phyloP scores from a whole-genome alignment of 1,284 basidiomycete species.

The Sutorius eximius region DNA sequence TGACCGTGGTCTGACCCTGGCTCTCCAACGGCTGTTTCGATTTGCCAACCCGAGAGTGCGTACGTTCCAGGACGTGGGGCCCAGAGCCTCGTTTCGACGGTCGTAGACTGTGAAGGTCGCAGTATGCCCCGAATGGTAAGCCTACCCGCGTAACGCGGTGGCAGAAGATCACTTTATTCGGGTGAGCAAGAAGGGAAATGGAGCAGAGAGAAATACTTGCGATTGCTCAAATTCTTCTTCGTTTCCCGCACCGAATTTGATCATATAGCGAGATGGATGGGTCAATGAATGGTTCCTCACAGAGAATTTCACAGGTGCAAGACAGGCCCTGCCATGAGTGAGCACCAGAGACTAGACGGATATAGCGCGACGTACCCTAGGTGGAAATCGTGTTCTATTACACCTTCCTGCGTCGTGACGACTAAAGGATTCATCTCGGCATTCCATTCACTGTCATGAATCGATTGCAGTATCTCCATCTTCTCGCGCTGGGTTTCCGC shows the following conservation, averaged over 20 bases:
- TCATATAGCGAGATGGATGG: slow-evolving; percentile 50
- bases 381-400: slow-evolving; percentile 62
- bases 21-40: slow-evolving; percentile 64
- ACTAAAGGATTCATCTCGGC: slow-evolving; percentile 72
- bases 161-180: slow-evolving; percentile 40
- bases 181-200: slow-evolving; percentile 6
- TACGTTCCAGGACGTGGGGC: slow-evolving; percentile 67
- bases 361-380: slow-evolving; percentile 48
- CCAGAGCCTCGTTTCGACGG: slow-evolving; percentile 53
- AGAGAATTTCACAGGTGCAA: slow-evolving; percentile 53
- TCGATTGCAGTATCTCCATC: slow-evolving; percentile 60
- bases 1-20: slow-evolving; percentile 9
- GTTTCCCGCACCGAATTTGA: slow-evolving; percentile 42
- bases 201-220: slow-evolving; percentile 35
- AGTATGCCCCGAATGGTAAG: slow-evolving; percentile 59
- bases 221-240: slow-evolving; percentile 29
- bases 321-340: slow-evolving; percentile 50
- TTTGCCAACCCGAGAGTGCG: slow-evolving; percentile 57
- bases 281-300: slow-evolving; percentile 73
- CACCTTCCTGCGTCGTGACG: slow-evolving; percentile 44
- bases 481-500: slow-evolving; percentile 82
- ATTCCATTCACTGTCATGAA: slow-evolving; percentile 76
- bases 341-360: slow-evolving; percentile 4
- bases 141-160: slow-evolving; percentile 58
- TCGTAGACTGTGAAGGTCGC: slow-evolving; percentile 45